These are phyloP conservation scores for Margaritispora aquatica DNA, from an alignment of 495 filamentous ascomycete genomes.

Conservation along the genomic window DNA sequence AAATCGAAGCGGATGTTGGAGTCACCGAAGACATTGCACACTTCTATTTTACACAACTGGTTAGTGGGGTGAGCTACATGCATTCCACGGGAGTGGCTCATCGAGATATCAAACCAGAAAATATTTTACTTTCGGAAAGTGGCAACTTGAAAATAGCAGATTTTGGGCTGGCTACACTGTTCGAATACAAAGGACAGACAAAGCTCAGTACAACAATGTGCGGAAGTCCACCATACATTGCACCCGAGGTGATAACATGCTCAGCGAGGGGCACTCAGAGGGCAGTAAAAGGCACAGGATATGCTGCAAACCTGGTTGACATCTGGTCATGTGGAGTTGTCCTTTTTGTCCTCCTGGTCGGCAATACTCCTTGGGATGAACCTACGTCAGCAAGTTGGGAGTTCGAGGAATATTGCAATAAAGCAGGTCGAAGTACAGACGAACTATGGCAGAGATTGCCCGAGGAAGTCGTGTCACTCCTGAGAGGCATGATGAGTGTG, in stretches of 20 bases:
- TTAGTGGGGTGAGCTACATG: constrained; percentile 88
- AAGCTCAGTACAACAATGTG: constrained; percentile 84
- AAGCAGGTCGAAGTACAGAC: constrained; percentile 72
- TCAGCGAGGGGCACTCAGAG: constrained; percentile 28
- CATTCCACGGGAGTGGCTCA: constrained; percentile 88
- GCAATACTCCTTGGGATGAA: constrained; percentile 98
- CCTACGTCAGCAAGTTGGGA: constrained; percentile 76
- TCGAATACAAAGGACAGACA: constrained; percentile 74
- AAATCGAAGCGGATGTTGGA: constrained; percentile 95
- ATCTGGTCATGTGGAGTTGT: constrained; percentile 98
- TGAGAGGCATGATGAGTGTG: constrained; percentile 90
- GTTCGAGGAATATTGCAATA: constrained; percentile 76
- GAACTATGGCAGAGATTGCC: constrained; percentile 82
- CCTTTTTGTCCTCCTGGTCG: constrained; percentile 87
- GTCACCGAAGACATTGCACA: constrained; percentile 90
- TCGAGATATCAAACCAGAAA: constrained; percentile 88
- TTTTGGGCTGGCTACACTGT: constrained; percentile 92
- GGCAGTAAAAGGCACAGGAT: constrained; percentile 54
- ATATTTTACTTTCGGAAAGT: constrained; percentile 72
- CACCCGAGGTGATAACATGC: constrained; percentile 75
- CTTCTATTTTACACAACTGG: constrained; percentile 89
- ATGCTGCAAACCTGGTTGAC: constrained; percentile 78
- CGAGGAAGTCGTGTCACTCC: constrained; percentile 68
- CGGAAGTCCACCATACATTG: constrained; percentile 95
- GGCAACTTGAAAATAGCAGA: constrained; percentile 95